Evolutionary conservation across 163 green algal genomes (phyloP).

Genomic region (Trebouxiophyceae sp.): DNA sequence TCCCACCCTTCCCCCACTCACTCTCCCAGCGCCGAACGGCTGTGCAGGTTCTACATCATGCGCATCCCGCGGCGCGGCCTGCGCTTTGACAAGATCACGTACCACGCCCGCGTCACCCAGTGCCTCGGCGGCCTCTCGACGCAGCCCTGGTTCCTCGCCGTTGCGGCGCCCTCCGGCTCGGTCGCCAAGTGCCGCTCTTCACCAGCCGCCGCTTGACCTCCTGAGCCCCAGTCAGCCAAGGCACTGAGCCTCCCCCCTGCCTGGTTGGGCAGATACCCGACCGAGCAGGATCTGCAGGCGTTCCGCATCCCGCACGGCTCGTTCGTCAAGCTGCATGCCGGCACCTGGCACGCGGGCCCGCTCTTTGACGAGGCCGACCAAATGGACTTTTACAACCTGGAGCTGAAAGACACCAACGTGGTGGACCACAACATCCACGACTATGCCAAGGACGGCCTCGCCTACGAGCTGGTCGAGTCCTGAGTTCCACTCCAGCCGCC

Average conservation of each 20-base stretch:
- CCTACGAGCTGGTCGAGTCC: too few relatives aligned
- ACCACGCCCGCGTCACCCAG: slow-evolving; percentile 84
- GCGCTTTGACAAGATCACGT: slow-evolving; percentile 85
- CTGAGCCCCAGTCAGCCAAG: too few relatives aligned
- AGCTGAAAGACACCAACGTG: slow-evolving; percentile 87
- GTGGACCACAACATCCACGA: slow-evolving; percentile 89
- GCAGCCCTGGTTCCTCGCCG: slow-evolving; percentile 67
- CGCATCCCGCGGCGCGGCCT: slow-evolving; percentile 52
- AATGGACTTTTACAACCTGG: slow-evolving; percentile 93
- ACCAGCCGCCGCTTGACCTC: too few relatives aligned
- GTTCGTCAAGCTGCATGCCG: slow-evolving; percentile 81
- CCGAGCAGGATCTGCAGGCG: slow-evolving; percentile 52
- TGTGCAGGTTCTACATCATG: slow-evolving; percentile 94
- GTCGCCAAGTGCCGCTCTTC: background rate
- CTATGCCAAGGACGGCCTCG: too few relatives aligned
- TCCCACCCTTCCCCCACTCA: too few relatives aligned
- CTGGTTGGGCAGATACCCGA: slow-evolving; percentile 31
- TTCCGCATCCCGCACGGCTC: slow-evolving; percentile 76
- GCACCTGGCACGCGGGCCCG: slow-evolving; percentile 75
- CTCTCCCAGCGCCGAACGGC: too few relatives aligned
- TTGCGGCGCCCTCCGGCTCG: slow-evolving; percentile 38
- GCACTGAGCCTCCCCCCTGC: too few relatives aligned
- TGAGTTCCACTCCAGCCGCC: too few relatives aligned
- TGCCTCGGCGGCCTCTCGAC: slow-evolving; percentile 67
- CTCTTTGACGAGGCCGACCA: slow-evolving; percentile 55